These are phyloP conservation scores for Flaveria sonorensis DNA, from an alignment of 129 eudicot genomes.

Conservation along the genomic window DNA sequence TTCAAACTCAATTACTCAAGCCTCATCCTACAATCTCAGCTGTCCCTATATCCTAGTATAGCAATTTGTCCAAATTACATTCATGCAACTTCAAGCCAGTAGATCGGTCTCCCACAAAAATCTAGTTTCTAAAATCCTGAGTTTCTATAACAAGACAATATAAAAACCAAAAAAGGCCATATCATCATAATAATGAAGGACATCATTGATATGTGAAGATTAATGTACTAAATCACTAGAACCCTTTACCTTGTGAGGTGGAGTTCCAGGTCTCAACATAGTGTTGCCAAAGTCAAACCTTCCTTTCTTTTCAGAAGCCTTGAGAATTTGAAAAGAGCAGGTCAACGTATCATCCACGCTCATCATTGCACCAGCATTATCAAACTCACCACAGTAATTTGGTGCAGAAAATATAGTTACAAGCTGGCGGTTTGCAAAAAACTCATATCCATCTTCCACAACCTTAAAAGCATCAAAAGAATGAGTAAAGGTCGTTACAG, in stretches of 20 bases:
- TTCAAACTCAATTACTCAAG: background rate
- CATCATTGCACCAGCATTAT: constrained; percentile 74
- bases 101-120: background rate
- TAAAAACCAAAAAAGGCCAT: background rate
- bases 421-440: constrained; percentile 64
- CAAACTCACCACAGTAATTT: constrained; percentile 71
- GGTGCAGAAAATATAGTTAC: constrained; percentile 71
- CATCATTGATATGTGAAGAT: constrained; percentile 3
- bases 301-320: constrained; percentile 65
- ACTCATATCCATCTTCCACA: constrained; percentile 73
- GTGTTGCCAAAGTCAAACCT: constrained; percentile 58
- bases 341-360: constrained; percentile 66
- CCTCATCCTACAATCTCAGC: background rate
- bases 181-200: background rate
- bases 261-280: constrained; percentile 68
- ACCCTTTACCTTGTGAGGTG: constrained; percentile 57
- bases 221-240: background rate
- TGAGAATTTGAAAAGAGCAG: constrained; percentile 63
- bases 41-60: background rate
- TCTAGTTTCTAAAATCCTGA: background rate
- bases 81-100: background rate
- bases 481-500: constrained; percentile 11
- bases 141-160: background rate
- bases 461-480: constrained; percentile 41
- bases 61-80: background rate